Percentiles rank a stretch among this genome's conserved stretches.
Conservation (phyloP, 1,284 basidiomycete species). For the Microbotryum saponariae region DNA sequence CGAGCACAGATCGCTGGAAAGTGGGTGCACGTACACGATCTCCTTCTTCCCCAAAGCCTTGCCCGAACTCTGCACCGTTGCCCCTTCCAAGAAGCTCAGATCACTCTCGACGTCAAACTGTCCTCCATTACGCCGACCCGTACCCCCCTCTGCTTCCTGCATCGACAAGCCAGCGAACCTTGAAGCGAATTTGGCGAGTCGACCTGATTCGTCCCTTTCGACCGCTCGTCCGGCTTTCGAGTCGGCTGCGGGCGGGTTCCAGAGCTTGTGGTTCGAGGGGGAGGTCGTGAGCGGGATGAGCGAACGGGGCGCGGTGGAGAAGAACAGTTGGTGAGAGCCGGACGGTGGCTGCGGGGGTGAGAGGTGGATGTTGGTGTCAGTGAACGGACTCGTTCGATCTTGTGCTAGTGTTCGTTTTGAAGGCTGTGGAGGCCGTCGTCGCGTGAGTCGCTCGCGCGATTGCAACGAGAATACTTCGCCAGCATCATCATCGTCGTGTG, state of each 20-base stretch:
- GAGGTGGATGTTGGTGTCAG: too few relatives aligned
- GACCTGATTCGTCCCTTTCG: slow-evolving; percentile 29
- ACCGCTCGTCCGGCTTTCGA: slow-evolving; percentile 9
- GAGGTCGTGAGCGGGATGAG: slow-evolving; percentile 28
- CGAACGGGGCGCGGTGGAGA: slow-evolving; percentile 22
- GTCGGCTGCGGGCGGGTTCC: slow-evolving; percentile 30
- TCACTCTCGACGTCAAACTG: slow-evolving; percentile 24
- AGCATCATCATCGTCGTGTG: too few relatives aligned
- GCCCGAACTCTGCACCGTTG: slow-evolving; percentile 18
- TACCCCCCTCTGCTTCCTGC: background rate
- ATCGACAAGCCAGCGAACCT: slow-evolving; percentile 8
- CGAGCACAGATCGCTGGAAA: too few relatives aligned
- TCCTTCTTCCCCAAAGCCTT: slow-evolving; percentile 20
- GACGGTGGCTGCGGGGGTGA: slow-evolving; percentile 3
- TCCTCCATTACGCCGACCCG: background rate
- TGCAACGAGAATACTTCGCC: too few relatives aligned
- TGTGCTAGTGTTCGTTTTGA: too few relatives aligned
- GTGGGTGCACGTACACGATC: slow-evolving; percentile 8
- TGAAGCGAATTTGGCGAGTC: slow-evolving; percentile 18
- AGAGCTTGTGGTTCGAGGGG: slow-evolving; percentile 27
- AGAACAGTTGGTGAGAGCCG: slow-evolving; percentile 23
- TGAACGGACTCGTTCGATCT: too few relatives aligned
- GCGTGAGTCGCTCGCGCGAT: too few relatives aligned
- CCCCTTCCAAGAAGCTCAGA: slow-evolving; percentile 21
- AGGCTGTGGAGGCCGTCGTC: too few relatives aligned